A percentile compares a stretch with the other conserved stretches of the same genome.
Conservation (phyloP, 139 green algal species). For the Eudorina sp. region DNA sequence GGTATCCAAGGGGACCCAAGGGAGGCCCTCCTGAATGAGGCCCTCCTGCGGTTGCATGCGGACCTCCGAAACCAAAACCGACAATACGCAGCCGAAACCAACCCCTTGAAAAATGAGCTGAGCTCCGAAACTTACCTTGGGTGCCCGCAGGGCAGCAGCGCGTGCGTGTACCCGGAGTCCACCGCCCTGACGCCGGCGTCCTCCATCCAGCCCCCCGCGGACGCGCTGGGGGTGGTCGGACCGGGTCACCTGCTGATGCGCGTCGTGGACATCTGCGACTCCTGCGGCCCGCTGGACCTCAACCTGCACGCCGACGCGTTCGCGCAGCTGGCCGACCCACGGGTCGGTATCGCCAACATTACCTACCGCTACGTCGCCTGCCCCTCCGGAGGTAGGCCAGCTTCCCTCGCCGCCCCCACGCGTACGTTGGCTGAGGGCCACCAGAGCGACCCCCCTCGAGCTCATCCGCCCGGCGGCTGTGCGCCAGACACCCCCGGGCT, state of each 20-base stretch:
- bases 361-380: conserved; percentile 25
- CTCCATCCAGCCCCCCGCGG: background rate
- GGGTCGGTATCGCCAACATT: background rate
- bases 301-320: conserved; percentile 43
- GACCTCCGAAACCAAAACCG: no score
- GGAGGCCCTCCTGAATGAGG: no score
- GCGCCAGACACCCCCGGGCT: no score
- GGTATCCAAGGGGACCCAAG: no score
- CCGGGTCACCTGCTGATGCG: conserved; percentile 21
- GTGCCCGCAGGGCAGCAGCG: background rate
- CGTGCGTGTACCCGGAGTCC: background rate
- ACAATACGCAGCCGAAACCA: no score
- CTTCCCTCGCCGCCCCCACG: no score
- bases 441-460: no score
- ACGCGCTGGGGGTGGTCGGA: background rate
- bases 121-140: no score
- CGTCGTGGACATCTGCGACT: conserved; percentile 11
- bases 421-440: no score
- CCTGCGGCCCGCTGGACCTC: conserved; percentile 33
- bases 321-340: conserved; percentile 10
- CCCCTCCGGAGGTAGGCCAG: background rate
- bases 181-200: background rate
- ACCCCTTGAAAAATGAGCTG: no score
- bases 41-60: no score
- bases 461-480: no score